phyloP scores from a whole-genome alignment of 2,329 filamentous ascomycete species.

The Leptographium lundbergii region DNA sequence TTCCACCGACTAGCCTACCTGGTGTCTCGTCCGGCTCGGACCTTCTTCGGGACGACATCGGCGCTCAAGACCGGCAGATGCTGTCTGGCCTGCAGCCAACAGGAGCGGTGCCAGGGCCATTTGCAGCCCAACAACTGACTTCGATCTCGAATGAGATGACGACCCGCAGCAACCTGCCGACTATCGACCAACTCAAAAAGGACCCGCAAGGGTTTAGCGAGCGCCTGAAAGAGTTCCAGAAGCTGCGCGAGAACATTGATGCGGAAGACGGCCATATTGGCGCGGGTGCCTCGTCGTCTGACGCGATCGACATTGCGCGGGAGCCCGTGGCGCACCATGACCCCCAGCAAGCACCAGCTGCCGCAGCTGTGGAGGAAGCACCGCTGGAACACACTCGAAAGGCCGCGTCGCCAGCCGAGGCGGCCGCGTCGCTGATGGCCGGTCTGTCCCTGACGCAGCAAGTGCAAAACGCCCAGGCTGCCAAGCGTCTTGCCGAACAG shows the following conservation, averaged over 20 bases:
- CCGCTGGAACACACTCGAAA: slow-evolving; percentile 1
- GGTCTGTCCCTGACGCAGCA: slow-evolving; percentile 67
- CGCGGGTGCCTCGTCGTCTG: slow-evolving; percentile 8
- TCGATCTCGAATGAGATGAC: slow-evolving; percentile 23
- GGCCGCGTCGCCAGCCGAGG: slow-evolving; percentile 8
- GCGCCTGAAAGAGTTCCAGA: slow-evolving; percentile 73
- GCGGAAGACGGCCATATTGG: slow-evolving; percentile 26
- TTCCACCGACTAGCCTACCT: slow-evolving; percentile 24
- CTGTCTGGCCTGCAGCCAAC: slow-evolving; percentile 28
- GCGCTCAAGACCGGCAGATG: slow-evolving; percentile 38
- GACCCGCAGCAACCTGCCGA: slow-evolving; percentile 34
- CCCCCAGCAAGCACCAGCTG: slow-evolving; percentile 2
- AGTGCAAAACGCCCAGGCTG: slow-evolving; percentile 60
- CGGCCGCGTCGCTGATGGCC: slow-evolving; percentile 16
- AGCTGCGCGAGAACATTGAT: slow-evolving; percentile 62
- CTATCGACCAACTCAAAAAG: slow-evolving; percentile 34
- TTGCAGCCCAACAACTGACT: slow-evolving; percentile 23
- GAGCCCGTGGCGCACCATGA: not conserved
- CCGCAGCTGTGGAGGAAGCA: slow-evolving; percentile 7
- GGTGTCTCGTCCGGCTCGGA: slow-evolving; percentile 35
- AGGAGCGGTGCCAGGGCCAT: slow-evolving; percentile 18
- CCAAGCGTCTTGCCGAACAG: slow-evolving; percentile 44
- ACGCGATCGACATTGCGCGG: not conserved
- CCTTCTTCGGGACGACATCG: slow-evolving; percentile 55
- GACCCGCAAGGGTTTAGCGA: slow-evolving; percentile 52